Evolutionary conservation across 305 asterid species (phyloP).

Genomic region (Rubia tinctorum): DNA sequence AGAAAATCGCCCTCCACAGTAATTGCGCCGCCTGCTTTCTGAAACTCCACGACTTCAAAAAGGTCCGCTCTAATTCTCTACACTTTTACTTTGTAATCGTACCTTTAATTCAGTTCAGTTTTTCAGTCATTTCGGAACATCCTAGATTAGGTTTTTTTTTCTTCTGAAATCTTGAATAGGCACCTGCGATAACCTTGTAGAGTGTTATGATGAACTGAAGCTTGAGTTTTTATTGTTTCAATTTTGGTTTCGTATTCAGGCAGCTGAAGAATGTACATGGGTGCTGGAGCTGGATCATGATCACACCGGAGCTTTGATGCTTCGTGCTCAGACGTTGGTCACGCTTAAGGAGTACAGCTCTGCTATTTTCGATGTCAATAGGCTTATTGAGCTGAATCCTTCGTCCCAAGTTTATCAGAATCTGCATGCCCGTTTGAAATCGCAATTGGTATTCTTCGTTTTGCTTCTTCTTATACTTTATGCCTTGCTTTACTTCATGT

Average conservation of each 20-base stretch:
- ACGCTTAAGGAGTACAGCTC: slow-evolving; percentile 86
- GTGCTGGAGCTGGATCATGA: slow-evolving; percentile 87
- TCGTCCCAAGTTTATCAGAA: slow-evolving; percentile 76
- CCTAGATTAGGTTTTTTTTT: background rate
- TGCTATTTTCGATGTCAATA: slow-evolving; percentile 87
- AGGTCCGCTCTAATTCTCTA: slow-evolving; percentile 36
- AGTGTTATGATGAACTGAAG: background rate
- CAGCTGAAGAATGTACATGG: slow-evolving; percentile 91
- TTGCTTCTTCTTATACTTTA: slow-evolving; percentile 8
- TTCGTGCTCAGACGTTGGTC: slow-evolving; percentile 93
- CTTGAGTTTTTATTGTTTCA: background rate
- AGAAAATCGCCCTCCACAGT: slow-evolving; percentile 94
- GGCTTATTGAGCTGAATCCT: slow-evolving; percentile 85
- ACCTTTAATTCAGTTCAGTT: background rate
- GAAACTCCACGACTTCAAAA: slow-evolving; percentile 73
- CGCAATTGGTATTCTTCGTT: slow-evolving; percentile 69
- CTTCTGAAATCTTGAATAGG: background rate
- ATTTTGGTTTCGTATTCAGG: slow-evolving; percentile 35
- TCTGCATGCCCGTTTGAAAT: slow-evolving; percentile 78
- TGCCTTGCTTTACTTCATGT: background rate
- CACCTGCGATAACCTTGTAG: background rate
- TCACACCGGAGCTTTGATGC: slow-evolving; percentile 93
- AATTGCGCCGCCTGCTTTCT: slow-evolving; percentile 96
- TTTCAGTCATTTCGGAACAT: background rate
- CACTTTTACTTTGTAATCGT: background rate